Evolutionary conservation across 176 grass and related monocot species (phyloP).

Genomic region (Oryza meyeriana): DNA sequence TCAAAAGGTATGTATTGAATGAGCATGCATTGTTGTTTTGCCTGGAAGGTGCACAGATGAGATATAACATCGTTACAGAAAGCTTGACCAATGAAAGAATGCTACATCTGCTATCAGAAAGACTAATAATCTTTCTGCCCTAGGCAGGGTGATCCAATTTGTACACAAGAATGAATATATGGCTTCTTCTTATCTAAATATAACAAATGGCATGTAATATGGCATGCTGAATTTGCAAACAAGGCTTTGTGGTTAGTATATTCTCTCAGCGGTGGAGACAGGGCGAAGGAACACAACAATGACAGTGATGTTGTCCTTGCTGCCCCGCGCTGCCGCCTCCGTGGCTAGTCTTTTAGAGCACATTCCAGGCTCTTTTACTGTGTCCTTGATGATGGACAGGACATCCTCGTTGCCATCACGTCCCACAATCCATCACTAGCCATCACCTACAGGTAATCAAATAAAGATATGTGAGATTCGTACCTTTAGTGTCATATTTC

Average conservation of each 20-base stretch:
- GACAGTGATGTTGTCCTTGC: constrained; percentile 94
- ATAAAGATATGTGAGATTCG: background rate
- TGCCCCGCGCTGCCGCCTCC: constrained; percentile 68
- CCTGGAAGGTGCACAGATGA: background rate
- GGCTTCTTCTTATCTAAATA: constrained; percentile 5
- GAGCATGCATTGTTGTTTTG: background rate
- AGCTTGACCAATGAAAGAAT: background rate
- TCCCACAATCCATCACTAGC: constrained; percentile 92
- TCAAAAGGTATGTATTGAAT: background rate
- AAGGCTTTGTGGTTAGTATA: constrained; percentile 50
- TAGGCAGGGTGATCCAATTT: background rate
- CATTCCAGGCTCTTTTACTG: constrained; percentile 89
- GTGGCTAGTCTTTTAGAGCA: constrained; percentile 87
- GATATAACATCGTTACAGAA: background rate
- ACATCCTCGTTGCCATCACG: constrained; percentile 81
- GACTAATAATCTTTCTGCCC: background rate
- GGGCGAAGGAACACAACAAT: constrained; percentile 89
- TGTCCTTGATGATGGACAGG: constrained; percentile 90
- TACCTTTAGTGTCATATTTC: background rate
- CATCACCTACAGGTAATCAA: constrained; percentile 61
- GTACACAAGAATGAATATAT: constrained; percentile 10
- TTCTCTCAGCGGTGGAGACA: constrained; percentile 77
- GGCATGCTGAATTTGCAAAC: background rate
- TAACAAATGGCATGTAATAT: too few species aligned
- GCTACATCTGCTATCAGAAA: background rate